phyloP scores from a whole-genome alignment of 129 eudicot species.

The Lonicera japonica region DNA sequence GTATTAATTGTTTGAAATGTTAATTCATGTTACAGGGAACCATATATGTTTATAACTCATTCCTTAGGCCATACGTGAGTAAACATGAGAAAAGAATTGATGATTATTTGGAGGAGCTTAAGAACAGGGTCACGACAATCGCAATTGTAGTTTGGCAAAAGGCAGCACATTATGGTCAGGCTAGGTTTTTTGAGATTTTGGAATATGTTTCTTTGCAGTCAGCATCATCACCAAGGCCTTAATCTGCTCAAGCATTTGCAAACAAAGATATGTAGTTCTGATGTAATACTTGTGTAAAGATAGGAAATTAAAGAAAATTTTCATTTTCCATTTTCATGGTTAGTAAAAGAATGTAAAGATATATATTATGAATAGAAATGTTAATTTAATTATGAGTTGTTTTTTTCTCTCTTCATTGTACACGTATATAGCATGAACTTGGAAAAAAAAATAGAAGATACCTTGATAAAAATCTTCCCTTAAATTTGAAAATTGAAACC shows the following conservation, averaged over 20 bases:
- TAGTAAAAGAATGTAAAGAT: too few species aligned
- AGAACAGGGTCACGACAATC: neutral
- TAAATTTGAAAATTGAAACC: too few species aligned
- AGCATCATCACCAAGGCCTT: conserved; percentile 1
- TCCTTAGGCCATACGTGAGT: conserved; percentile 1
- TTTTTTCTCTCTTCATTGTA: too few species aligned
- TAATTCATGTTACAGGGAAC: conserved; percentile 6
- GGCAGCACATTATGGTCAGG: conserved; percentile 2
- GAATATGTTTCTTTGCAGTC: conserved; percentile 12
- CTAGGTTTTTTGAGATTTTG: conserved; percentile 13
- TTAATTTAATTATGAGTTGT: too few species aligned
- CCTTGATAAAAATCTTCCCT: too few species aligned
- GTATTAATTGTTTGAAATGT: too few species aligned
- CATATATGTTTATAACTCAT: conserved; percentile 3
- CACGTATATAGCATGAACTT: too few species aligned
- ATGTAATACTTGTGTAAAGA: too few species aligned
- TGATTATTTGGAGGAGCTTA: neutral
- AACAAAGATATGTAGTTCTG: neutral
- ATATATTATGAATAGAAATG: too few species aligned
- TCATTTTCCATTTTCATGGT: too few species aligned
- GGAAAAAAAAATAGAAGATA: too few species aligned
- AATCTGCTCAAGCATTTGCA: neutral
- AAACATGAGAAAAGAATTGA: conserved; percentile 23
- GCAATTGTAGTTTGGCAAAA: conserved; percentile 4
- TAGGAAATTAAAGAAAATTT: too few species aligned